Base-by-base conservation (phyloP, 2,329 filamentous ascomycete genomes). In the Pyricularia sp. region DNA sequence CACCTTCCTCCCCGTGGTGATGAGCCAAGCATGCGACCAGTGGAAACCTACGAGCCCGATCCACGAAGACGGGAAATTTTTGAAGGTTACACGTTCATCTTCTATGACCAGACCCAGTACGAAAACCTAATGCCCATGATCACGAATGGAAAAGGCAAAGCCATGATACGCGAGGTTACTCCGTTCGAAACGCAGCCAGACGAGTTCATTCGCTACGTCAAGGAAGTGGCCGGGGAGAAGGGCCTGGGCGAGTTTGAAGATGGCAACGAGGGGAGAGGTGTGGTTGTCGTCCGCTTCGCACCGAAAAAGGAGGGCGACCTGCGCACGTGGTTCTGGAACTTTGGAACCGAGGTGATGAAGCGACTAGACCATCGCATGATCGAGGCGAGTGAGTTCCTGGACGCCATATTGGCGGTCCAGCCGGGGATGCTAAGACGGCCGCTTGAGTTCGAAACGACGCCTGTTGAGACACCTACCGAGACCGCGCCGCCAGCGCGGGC, bases 361-460 rank as follows among this genome's bases (percentile, higher is more conserved):
- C 80, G 85, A 60, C 82, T 96, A 13, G 88, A 92, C 67, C 92
- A 96, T 73, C 85, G 91, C 4, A 87, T 92, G 2, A 88, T 97
- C 64, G 87, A 93, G 69, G 92, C 97, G 72, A 92, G 89, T 66
- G 93, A 97, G 70, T 96, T 99, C 67, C 81, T 99, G 2, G 91
- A 96, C 73, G 90, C 90, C 1, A 94, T 99, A 60, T 77, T 97
- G 31, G 86, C 81, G n/a, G 89, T 88, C 63, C 88, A 97, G 75
- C 85, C 91, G 7, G 85, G 83, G 66, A 82, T 84, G 59, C 79
- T 97, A 24, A 86, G 90, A 66, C 84, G 86, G 49, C 82, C 87
- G 6, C 81, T 96, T 2, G 81, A 88, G 68, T 76, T 84, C 55
- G 80, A 79, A 62, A 66, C 71, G 57, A 68, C 67, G 7, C 72